Evolutionary conservation across 208 protist species (phyloP).

Genomic region (Histomonas meleagridis): DNA sequence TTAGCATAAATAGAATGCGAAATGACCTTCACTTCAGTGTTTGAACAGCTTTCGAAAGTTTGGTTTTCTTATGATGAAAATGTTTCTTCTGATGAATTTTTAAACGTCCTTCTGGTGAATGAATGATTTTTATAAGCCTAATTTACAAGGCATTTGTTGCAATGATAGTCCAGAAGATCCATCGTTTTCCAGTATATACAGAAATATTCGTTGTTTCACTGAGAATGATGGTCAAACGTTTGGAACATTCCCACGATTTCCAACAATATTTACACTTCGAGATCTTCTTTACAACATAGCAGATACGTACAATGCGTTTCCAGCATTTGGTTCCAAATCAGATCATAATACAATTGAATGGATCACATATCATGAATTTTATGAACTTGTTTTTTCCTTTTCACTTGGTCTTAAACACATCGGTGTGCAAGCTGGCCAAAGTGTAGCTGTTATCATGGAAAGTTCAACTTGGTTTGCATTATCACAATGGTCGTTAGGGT

Average conservation of each 20-base stretch:
- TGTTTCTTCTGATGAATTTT: no score
- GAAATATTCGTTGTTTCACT: slow-evolving; percentile 9
- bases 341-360: background rate
- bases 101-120: no score
- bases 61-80: no score
- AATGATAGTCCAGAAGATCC: no score
- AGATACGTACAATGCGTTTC: background rate
- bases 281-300: background rate
- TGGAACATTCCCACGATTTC: background rate
- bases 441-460: background rate
- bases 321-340: background rate
- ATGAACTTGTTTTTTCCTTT: background rate
- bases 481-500: background rate
- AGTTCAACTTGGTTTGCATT: background rate
- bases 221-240: slow-evolving; percentile 25
- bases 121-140: no score
- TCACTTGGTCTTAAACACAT: background rate
- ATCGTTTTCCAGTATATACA: no score
- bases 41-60: no score
- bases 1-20: no score
- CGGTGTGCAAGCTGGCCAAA: background rate
- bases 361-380: background rate
- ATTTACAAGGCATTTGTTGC: no score
- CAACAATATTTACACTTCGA: background rate
- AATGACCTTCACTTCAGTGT: no score